phyloP scores from a whole-genome alignment of 164 flowering plant species.

The Dillenia suffruticosa region DNA sequence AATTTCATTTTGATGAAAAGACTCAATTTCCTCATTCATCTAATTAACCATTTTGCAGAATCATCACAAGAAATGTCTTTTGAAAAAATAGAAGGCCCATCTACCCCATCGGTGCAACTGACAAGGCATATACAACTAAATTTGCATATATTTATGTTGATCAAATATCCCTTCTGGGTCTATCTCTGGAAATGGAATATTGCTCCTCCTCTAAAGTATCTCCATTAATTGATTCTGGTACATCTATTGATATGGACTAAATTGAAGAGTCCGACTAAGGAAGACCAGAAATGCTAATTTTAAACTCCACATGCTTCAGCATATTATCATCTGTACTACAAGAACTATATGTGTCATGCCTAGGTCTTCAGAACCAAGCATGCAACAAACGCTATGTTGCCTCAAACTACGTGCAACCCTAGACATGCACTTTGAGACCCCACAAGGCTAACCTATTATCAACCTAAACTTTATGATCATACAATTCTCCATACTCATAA shows the following conservation, averaged over 20 bases:
- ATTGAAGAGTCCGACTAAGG: neutral
- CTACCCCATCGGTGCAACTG: neutral
- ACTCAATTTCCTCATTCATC: slow-evolving; percentile 8
- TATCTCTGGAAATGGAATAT: neutral
- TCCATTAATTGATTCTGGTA: neutral
- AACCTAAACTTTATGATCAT: too few species aligned
- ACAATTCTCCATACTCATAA: too few species aligned
- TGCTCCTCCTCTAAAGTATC: neutral
- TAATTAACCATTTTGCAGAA: slow-evolving; percentile 1
- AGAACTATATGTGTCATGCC: too few species aligned
- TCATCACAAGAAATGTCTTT: slow-evolving; percentile 5
- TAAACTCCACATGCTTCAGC: neutral
- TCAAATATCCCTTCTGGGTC: neutral
- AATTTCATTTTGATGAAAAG: slow-evolving; percentile 7
- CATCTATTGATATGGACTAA: neutral
- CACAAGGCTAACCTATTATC: too few species aligned
- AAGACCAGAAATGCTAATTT: neutral
- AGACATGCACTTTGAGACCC: too few species aligned
- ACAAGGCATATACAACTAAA: slow-evolving; percentile 10
- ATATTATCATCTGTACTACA: neutral
- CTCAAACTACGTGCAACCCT: too few species aligned
- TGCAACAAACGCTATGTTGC: too few species aligned
- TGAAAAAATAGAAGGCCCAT: neutral
- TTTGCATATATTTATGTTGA: neutral
- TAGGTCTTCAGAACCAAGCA: too few species aligned